These are phyloP conservation scores for Podila clonocystis DNA, from an alignment of 192 early-diverging fungal species.

Conservation along the genomic window DNA sequence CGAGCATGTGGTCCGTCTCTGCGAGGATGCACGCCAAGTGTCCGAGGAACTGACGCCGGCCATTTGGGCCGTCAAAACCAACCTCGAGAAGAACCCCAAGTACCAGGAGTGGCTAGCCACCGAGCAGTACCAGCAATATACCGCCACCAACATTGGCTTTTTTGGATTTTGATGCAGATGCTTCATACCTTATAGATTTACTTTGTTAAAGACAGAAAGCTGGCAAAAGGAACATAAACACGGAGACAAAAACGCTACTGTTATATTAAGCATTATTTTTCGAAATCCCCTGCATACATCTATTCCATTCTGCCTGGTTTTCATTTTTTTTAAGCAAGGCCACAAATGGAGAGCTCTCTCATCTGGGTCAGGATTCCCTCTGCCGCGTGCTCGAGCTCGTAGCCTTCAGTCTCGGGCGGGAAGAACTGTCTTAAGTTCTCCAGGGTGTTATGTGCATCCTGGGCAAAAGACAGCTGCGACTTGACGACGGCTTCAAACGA, in stretches of 20 bases:
- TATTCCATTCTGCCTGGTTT: background rate
- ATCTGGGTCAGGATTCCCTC: constrained; percentile 89
- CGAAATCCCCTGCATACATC: background rate
- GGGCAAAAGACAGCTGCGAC: constrained; percentile 91
- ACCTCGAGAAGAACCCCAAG: constrained; percentile 29
- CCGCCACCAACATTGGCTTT: constrained; percentile 18
- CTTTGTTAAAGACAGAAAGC: too few relatives aligned
- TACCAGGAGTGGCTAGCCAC: constrained; percentile 25
- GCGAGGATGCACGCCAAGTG: constrained; percentile 11
- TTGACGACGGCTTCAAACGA: constrained; percentile 97
- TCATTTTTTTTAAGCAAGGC: constrained; percentile 58
- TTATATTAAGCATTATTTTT: background rate
- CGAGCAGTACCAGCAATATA: constrained; percentile 26
- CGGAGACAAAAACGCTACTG: constrained; percentile 1
- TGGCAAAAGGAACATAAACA: background rate
- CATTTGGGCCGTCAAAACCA: constrained; percentile 40
- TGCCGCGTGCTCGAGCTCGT: constrained; percentile 74
- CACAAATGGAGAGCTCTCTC: constrained; percentile 91
- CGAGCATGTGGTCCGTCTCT: constrained; percentile 23
- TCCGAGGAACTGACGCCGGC: constrained; percentile 34
- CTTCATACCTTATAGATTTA: too few relatives aligned
- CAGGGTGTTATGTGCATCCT: constrained; percentile 80
- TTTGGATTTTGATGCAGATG: constrained; percentile 14
- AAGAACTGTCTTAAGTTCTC: constrained; percentile 70
- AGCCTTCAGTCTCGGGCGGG: constrained; percentile 62